These are phyloP conservation scores for Colletotrichum lindemuthianum DNA, from an alignment of 2,329 filamentous ascomycete genomes.

Conservation along the genomic window DNA sequence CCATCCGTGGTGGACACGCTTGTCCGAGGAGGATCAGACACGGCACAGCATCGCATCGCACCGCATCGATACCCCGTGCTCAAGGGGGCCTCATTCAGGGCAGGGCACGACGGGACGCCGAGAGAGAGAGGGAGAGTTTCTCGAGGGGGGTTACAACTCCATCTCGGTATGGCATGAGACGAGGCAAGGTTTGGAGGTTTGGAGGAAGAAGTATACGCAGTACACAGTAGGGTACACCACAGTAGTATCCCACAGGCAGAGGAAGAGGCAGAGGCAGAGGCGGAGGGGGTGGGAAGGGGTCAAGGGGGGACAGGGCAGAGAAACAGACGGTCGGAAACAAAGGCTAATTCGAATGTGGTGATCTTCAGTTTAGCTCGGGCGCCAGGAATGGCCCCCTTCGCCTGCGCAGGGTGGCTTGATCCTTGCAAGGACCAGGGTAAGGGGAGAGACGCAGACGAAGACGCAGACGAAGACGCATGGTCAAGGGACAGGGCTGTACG, in stretches of 20 bases:
- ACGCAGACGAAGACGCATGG: not conserved
- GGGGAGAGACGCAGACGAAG: not conserved
- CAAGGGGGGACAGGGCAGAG: constrained; percentile 7
- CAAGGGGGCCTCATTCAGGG: no score
- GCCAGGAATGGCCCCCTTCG: constrained; percentile 36
- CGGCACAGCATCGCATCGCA: constrained; percentile 18
- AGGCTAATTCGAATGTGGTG: constrained; percentile 36
- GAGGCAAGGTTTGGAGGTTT: constrained; percentile 2
- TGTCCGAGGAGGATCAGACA: constrained; percentile 17
- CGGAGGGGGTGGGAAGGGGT: constrained; percentile 3
- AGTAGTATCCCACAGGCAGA: not conserved
- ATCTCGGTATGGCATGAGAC: constrained; percentile 27
- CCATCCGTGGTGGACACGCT: constrained; percentile 1
- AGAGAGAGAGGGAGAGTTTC: constrained; percentile 23
- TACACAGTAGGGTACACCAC: no score
- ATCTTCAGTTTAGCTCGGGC: constrained; percentile 35
- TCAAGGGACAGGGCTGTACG: not conserved
- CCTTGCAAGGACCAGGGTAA: constrained; percentile 28
- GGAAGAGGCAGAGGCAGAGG: no score
- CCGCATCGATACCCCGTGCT: no score
- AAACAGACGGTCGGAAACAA: constrained; percentile 37
- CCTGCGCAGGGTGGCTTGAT: constrained; percentile 36
- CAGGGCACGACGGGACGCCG: constrained; percentile 19
- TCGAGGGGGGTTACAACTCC: constrained; percentile 17
- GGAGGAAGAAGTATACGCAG: not conserved